Base-by-base conservation (phyloP, 1,284 basidiomycete genomes). In the Polyporus tsugae region DNA sequence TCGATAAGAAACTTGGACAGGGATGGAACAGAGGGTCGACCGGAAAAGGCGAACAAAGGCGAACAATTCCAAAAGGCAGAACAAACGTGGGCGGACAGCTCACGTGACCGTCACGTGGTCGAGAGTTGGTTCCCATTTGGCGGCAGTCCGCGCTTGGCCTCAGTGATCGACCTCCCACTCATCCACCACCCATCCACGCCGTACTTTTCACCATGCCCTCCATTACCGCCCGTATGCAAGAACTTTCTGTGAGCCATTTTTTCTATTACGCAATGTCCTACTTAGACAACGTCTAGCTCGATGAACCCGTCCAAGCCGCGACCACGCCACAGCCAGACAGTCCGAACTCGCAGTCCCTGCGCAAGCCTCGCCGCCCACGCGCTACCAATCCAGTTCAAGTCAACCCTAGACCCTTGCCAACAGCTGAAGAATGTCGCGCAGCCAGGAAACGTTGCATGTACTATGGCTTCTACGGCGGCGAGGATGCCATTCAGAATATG, bases 331-430 rank as follows among this genome's bases (percentile, higher is more conserved):
- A 49, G n/a, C 2, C 22, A 25, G 46, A 11, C 25, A 22, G 10
- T 29, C 1, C 29, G 29, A 29, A 29, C 9, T 22, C 9, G 46
- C 22, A 4, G 22, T 10, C 46, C 9, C 1, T 1, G 11, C 41
- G 15, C 41, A 19, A 17, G 41, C 19, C 4, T 42, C 6, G 19
- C 41, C 41, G 1, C 1, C 22, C 22, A 49, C 46, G n/a, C 46
- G 13, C 1, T 13, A 13, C 9, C 22, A 25, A 49, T 13, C 46
- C 46, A 22, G 10, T 10, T 49, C 46, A 36, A 41, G 62, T 63
- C 53, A 33, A 58, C 29, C 55, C 52, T 9, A 53, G 41, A n/a
- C 62, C 62, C 7, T 44, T 63, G 19, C 62, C 62, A 6, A 39
- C 62, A 25, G 25, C 19, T 17, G 29, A 57, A 15, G 62, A 57